Evolutionary conservation across 23 red algal species (phyloP).

Genomic region (Gracilaria gracilis): DNA sequence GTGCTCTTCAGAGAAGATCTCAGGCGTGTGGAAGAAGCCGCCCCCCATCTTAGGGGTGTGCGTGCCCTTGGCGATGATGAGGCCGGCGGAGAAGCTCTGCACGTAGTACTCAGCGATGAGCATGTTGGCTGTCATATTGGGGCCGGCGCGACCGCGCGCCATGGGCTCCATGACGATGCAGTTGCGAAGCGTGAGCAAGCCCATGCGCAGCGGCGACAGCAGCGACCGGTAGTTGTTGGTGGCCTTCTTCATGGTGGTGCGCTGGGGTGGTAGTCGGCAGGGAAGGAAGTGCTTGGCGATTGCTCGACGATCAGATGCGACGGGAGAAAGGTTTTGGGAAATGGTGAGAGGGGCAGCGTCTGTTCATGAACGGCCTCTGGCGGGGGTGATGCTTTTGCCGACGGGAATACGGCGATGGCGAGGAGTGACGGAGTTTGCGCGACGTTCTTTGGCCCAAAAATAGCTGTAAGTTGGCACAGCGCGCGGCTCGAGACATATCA

Average conservation of each 20-base stretch:
- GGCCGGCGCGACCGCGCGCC: constrained; percentile 63
- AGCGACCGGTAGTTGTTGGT: constrained; percentile 36
- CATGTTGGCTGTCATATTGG: constrained; percentile 14
- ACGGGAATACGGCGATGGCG: neutral
- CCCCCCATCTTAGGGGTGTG: constrained; percentile 64
- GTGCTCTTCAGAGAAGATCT: constrained; percentile 58
- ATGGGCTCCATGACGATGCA: constrained; percentile 87
- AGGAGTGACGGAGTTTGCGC: neutral
- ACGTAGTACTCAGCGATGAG: constrained; percentile 85
- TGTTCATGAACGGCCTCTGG: neutral
- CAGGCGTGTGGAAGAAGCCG: constrained; percentile 75
- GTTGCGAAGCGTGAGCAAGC: constrained; percentile 52
- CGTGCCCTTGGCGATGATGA: constrained; percentile 79
- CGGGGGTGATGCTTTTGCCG: neutral
- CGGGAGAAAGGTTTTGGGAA: neutral
- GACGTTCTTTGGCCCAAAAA: neutral
- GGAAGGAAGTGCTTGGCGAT: neutral
- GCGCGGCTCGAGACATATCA: too few relatives aligned
- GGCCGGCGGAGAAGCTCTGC: constrained; percentile 58
- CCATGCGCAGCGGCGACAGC: constrained; percentile 49
- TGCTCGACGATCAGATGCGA: neutral
- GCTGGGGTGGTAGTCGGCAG: too few relatives aligned
- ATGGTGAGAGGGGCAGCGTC: too few relatives aligned
- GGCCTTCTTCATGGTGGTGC: constrained; percentile 34
- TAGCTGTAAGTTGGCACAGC: too few relatives aligned